phyloP scores from a whole-genome alignment of 2,329 filamentous ascomycete genomes.

The Epichloe sibirici region DNA sequence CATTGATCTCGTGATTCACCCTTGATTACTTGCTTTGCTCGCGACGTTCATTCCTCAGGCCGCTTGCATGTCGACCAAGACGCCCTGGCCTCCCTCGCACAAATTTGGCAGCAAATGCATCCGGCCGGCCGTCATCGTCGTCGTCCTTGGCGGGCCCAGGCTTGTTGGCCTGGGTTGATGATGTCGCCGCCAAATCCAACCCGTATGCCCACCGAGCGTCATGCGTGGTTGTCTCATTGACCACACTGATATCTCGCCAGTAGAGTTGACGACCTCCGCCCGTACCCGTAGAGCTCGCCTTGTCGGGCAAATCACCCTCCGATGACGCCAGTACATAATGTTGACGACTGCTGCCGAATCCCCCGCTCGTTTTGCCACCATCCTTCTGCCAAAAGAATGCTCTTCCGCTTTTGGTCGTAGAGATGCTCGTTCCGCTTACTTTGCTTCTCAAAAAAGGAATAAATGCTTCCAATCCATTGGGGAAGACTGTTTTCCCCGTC shows the following conservation, averaged over 20 bases:
- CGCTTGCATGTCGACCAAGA: too few relatives aligned
- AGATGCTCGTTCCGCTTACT: slow-evolving; percentile 19
- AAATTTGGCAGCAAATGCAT: not conserved
- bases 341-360: slow-evolving; percentile 45
- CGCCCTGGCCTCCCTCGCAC: not conserved
- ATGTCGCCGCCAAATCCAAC: not conserved
- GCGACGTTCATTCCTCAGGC: too few relatives aligned
- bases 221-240: slow-evolving; percentile 38
- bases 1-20: too few relatives aligned
- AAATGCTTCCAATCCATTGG: slow-evolving; percentile 49
- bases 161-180: not conserved
- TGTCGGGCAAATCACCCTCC: not conserved
- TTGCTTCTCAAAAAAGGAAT: slow-evolving; percentile 13
- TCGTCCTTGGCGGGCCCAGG: not conserved
- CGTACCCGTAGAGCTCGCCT: not conserved
- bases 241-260: slow-evolving; percentile 39
- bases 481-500: slow-evolving; percentile 32
- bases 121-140: not conserved
- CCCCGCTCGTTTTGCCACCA: slow-evolving; percentile 33
- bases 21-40: too few relatives aligned
- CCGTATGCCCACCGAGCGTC: slow-evolving; percentile 27
- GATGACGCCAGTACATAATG: slow-evolving; percentile 34
- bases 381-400: slow-evolving; percentile 40
- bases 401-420: slow-evolving; percentile 44
- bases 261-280: slow-evolving; percentile 34